These are phyloP conservation scores for Zygoascus ofunaensis DNA, from an alignment of 805 yeast species.

Conservation along the genomic window DNA sequence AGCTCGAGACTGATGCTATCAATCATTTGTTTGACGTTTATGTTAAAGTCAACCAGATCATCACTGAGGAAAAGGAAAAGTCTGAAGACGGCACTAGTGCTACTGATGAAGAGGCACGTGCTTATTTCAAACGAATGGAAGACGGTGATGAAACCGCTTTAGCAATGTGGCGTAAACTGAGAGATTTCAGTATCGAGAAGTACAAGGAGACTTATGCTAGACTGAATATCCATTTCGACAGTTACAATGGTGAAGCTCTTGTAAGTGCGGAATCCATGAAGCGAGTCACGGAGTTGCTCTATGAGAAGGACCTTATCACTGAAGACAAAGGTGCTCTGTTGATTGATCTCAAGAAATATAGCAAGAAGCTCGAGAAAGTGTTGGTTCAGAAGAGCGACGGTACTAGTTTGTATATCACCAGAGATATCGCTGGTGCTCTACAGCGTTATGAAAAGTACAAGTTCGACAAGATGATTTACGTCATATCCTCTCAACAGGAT, in stretches of 20 bases:
- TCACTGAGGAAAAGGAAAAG: conserved; percentile 52
- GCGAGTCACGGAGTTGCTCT: conserved; percentile 51
- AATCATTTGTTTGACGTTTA: conserved; percentile 91
- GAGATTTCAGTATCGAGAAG: conserved; percentile 81
- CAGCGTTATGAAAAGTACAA: conserved; percentile 76
- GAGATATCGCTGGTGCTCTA: conserved; percentile 95
- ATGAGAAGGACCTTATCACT: conserved; percentile 59
- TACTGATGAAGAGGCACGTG: conserved; percentile 78
- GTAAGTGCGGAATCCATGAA: conserved; percentile 68
- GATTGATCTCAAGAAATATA: conserved; percentile 74
- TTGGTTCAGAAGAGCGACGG: conserved; percentile 93
- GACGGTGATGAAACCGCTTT: conserved; percentile 80
- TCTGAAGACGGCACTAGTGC: conserved; percentile 32
- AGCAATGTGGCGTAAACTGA: conserved; percentile 73
- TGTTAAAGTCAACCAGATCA: conserved; percentile 75
- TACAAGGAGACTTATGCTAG: conserved; percentile 86
- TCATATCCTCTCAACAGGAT: conserved; percentile 94
- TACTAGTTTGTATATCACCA: conserved; percentile 83
- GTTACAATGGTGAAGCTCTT: conserved; percentile 93
- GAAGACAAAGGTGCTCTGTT: conserved; percentile 88
- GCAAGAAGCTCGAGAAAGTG: conserved; percentile 88
- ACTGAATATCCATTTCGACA: conserved; percentile 79
- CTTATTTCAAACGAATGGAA: conserved; percentile 84
- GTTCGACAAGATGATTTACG: conserved; percentile 94
- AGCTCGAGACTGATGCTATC: conserved; percentile 69